Evolutionary conservation across 2,329 filamentous ascomycete species (phyloP), one percentile per base, ranked within the genome.

Genomic region (Thielaviopsis populi): DNA sequence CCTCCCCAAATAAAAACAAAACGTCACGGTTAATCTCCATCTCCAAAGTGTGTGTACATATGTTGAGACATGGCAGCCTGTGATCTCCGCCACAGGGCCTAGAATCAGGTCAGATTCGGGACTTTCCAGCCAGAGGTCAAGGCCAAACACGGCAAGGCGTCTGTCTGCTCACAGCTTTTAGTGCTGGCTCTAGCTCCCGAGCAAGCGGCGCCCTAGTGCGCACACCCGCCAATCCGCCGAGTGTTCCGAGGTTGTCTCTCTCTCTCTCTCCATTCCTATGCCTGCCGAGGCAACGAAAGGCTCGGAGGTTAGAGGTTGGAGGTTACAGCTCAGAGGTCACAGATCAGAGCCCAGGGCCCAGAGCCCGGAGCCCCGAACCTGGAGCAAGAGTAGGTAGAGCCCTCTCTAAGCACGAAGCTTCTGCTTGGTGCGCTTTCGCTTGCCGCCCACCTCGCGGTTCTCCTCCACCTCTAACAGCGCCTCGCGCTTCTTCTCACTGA

Each of bases 401-500:
- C n/a, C n/a, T n/a, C n/a, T 37, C 42, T 50, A 65, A 27, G 48
- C 53, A n/a, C 41, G 53, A 8, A 66, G 58, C 75, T 83, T 86
- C 70, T 80, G 75, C 76, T 82, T 84, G 13, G 75, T 78, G 66
- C 81, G 75, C 74, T 85, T 86, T 69, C 83, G 76, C 77, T 95
- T 94, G n/a, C 94, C 94, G 64, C 88, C 84, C 4, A 96, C 90
- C 75, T 97, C 91, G 69, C 87, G 86, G 11, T 89, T 87, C 75
- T 97, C 90, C 73, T 96, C 94, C 68, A 97, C 89, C 74, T 95
- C 89, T 69, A 96, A 74, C 73, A 92, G 73, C 0, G 92, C 94
- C 75, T 96, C 91, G 65, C 91, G 82, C 80, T 96, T 96, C 82
- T 92, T 95, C 78, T 95, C 89, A n/a, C 88, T 87, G 5, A 99